Evolutionary conservation across 2,329 filamentous ascomycete genomes (phyloP).

Genomic region (Talaromyces sp.): DNA sequence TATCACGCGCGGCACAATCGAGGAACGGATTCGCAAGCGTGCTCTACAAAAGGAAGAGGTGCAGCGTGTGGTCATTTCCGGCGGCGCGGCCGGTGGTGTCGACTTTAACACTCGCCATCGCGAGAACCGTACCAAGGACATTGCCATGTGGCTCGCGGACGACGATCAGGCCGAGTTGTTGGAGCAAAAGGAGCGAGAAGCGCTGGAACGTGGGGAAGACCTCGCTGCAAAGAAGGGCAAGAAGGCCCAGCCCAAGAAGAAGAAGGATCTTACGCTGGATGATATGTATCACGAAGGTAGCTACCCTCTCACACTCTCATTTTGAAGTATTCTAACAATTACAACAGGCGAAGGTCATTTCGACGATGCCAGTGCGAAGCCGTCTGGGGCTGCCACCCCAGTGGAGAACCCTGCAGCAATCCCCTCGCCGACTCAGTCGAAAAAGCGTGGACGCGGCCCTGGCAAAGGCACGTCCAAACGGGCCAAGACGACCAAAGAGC

Average conservation of each 20-base stretch:
- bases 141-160: slow-evolving; percentile 97
- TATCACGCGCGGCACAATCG: slow-evolving; percentile 93
- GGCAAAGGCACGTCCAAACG: slow-evolving; percentile 57
- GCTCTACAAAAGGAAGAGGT: slow-evolving; percentile 98
- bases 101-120: slow-evolving; percentile 92
- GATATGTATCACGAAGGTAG: slow-evolving; percentile 99
- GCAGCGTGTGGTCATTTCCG: slow-evolving; percentile 92
- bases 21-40: slow-evolving; percentile 95
- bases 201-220: slow-evolving; percentile 64
- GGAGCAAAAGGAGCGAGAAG: slow-evolving; percentile 84
- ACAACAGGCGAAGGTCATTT: slow-evolving; percentile 86
- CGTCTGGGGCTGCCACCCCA: slow-evolving; percentile 80
- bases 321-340: slow-evolving; percentile 20
- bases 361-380: slow-evolving; percentile 76
- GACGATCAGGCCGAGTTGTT: slow-evolving; percentile 94
- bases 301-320: background rate
- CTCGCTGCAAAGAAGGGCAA: slow-evolving; percentile 56
- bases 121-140: slow-evolving; percentile 95
- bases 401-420: slow-evolving; percentile 47
- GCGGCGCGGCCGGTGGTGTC: slow-evolving; percentile 74
- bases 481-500: slow-evolving; percentile 54
- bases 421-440: slow-evolving; percentile 26
- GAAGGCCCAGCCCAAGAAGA: slow-evolving; percentile 57
- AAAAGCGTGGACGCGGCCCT: slow-evolving; percentile 52
- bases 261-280: slow-evolving; percentile 65